These are phyloP conservation scores for Flaveria sonorensis DNA, from an alignment of 129 eudicot species.

Conservation along the genomic window DNA sequence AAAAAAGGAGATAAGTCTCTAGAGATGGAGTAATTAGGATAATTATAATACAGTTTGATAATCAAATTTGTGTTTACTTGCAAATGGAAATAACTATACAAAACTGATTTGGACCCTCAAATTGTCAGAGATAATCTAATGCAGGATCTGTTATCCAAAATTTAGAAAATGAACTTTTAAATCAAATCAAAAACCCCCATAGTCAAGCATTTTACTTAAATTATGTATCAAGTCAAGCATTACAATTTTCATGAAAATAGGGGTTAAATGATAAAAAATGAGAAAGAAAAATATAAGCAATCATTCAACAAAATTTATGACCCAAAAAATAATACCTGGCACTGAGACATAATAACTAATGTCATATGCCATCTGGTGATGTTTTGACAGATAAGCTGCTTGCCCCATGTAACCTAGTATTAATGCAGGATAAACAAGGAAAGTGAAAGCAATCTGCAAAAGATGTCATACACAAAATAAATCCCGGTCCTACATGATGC, in stretches of 20 bases:
- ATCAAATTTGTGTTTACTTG: too few relatives aligned
- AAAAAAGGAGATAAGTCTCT: too few relatives aligned
- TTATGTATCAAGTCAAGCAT: neutral
- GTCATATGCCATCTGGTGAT: slow-evolving; percentile 51
- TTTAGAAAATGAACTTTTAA: neutral
- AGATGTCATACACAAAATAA: neutral
- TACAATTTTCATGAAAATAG: neutral
- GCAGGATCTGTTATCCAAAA: neutral
- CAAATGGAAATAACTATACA: too few relatives aligned
- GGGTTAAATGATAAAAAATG: neutral
- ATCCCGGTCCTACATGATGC: neutral
- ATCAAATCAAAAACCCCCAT: neutral
- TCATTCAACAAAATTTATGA: neutral
- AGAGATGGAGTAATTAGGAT: too few relatives aligned
- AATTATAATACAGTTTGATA: too few relatives aligned
- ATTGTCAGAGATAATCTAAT: too few relatives aligned
- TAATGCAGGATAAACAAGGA: slow-evolving; percentile 76
- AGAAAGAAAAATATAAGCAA: neutral
- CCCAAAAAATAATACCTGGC: slow-evolving; percentile 60
- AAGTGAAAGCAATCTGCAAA: slow-evolving; percentile 69
- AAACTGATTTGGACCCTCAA: too few relatives aligned
- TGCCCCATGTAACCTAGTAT: slow-evolving; percentile 83
- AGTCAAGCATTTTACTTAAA: neutral
- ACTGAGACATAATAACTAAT: slow-evolving; percentile 76
- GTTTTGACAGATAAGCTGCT: slow-evolving; percentile 76